Base-by-base conservation (phyloP, 2,329 filamentous ascomycete genomes). In the Sphaceloma murrayae region DNA sequence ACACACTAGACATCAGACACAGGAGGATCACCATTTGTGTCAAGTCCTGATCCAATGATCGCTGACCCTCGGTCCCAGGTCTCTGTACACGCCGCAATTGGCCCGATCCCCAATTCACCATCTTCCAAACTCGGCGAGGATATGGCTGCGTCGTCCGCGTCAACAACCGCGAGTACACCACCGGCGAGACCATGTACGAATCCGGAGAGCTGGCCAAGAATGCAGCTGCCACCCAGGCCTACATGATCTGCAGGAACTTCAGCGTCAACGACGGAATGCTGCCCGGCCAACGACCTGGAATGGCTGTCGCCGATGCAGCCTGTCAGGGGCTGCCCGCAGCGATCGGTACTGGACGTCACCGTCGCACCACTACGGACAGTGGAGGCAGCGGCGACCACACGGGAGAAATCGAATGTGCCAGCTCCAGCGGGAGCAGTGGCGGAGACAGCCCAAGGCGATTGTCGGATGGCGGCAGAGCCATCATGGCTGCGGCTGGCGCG, bases 211-310 rank as follows among this genome's bases (percentile, higher is more conserved):
- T 94, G 52, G 89, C 89, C 34, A 85, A 87, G 59, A 88, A 96
- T 64, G 91, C 89, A 57, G 89, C 89, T 18, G 89, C 89, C 49
- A 93, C 93, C 77, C 83, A 87, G 50, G 89, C 89, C 47, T 96
- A 94, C 66, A 89, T 94, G 78, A 91, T 95, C 54, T 95, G 89
- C 72, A 82, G 87, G 52, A 94, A 94, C 72, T 95, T 95, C 67
- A 94, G 86, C 46, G 85, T 93, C 63, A 95, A 94, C 61, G 87
- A 93, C 56, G 89, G 89, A 61, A 94, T 94, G 86, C 77, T 75
- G 51, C 77, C 68, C 58, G 58, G 73, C 54, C 56, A 77, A 64
- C 52, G 73, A 61, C 67, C 72, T 57, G 62, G 73, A 62, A 59
- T 74, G 62, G 53, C 69, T 3, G 51, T 49, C 1, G 43, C 49